Base-by-base conservation (phyloP, 192 early-diverging fungal genomes). In the Backusella parvicylindrica region DNA sequence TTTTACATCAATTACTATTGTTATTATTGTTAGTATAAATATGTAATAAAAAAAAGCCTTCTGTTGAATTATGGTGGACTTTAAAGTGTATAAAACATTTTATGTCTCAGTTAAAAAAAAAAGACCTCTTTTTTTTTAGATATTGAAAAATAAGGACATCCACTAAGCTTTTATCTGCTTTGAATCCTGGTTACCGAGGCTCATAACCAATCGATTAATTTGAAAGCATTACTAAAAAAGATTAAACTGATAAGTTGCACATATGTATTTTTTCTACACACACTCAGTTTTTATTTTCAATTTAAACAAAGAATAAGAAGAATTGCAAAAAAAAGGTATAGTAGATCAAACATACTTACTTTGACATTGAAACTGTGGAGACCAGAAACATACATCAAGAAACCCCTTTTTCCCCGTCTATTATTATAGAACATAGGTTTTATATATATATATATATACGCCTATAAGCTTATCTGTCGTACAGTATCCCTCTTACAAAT, bases 61-160 rank as follows among this genome's bases (percentile, higher is more conserved):
- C 9, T 12, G 21, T 26, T 28, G 43, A 7, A 18, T n/a, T 28
- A 28, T 60, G 13, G 12, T 60, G 53, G 53, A 60, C 53, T 60
- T 60, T 60, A 60, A 60, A 60, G 50, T 53, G 23, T 60, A 60
- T 60, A 60, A 47, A 60, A 60, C 53, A 60, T 60, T n/a, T n/a
- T 28, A 23, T 60, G 26, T 60, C 53, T 60, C 53, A 60, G 53
- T 21, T 60, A 28, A 26, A 60, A 60, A 60, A 50, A 56, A 26
- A 28, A 60, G 3, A 9, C 1, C 21, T 2, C 8, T 56, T 38
- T 56, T 23, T 56, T 56, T 56, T 56, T 26, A 56, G 53, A 60
- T 60, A 60, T 26, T 60, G 13, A 23, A 60, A 60, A 60, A 26
- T 26, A 28, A 12, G 53, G 23, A 60, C 26, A 60, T 21, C 53